Conservation (phyloP, 75 land plant genomes). For the Chamaecyparis obtusa region DNA sequence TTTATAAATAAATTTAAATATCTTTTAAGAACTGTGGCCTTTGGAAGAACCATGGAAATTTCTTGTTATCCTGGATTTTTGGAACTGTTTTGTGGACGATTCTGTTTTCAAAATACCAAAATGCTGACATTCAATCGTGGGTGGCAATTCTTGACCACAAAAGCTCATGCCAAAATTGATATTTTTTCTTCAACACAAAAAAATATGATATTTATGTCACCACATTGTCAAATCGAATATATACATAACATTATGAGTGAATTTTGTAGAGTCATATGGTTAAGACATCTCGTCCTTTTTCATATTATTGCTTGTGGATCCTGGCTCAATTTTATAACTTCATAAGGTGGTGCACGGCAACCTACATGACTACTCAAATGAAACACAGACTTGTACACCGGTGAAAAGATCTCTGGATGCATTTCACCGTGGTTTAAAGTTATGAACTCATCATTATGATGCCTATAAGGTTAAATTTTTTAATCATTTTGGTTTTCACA, state of each 20-base stretch:
- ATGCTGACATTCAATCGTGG: background rate
- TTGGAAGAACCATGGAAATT: background rate
- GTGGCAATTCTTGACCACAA: background rate
- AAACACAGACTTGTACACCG: background rate
- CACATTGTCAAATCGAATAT: too few relatives aligned
- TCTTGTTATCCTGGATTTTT: background rate
- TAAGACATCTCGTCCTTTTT: background rate
- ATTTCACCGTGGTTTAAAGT: background rate
- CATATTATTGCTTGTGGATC: background rate
- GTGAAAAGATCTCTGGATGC: background rate
- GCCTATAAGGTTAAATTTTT: background rate
- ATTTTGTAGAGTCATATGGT: too few relatives aligned
- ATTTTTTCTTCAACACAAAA: too few relatives aligned
- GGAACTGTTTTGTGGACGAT: too few relatives aligned
- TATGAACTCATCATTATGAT: background rate
- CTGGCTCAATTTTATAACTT: background rate
- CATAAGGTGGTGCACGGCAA: background rate
- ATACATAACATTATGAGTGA: too few relatives aligned
- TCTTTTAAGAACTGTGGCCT: background rate
- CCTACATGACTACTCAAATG: background rate
- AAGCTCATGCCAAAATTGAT: background rate
- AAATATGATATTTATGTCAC: too few relatives aligned
- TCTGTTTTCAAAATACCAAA: background rate
- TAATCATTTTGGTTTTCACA: background rate
- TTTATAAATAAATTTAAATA: too few relatives aligned